phyloP scores from a whole-genome alignment of 2,329 filamentous ascomycete genomes.

The Pseudogymnoascus sp. region DNA sequence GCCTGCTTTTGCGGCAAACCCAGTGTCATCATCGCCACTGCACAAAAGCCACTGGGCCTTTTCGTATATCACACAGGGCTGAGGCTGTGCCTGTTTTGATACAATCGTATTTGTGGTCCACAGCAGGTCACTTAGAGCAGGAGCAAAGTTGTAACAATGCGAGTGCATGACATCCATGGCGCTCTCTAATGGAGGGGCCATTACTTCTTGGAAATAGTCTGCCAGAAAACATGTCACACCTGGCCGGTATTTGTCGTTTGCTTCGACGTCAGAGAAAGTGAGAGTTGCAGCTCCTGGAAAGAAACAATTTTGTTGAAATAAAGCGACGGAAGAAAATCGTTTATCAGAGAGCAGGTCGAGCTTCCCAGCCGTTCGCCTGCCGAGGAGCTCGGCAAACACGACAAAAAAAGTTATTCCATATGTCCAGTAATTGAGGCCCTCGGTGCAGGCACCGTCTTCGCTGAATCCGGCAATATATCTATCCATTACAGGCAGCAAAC shows the following conservation, averaged over 20 bases:
- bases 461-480: background rate
- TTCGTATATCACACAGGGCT: background rate
- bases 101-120: background rate
- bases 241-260: background rate
- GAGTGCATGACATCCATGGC: background rate
- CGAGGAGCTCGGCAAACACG: background rate
- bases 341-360: background rate
- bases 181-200: background rate
- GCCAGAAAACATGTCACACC: background rate
- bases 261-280: background rate
- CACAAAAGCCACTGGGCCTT: background rate
- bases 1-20: background rate
- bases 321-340: background rate
- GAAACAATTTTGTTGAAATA: constrained; percentile 1
- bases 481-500: background rate
- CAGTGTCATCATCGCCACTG: background rate
- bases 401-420: background rate
- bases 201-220: background rate
- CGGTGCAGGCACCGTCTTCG: background rate
- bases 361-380: background rate
- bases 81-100: background rate
- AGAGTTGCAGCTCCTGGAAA: background rate
- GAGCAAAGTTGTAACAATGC: constrained; percentile 1
- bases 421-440: background rate
- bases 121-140: background rate